A percentile compares a stretch with the other conserved stretches of the same genome.
These are phyloP conservation scores for Cladochytrium replicatum DNA, from an alignment of 192 early-diverging fungal genomes.

Conservation along the genomic window DNA sequence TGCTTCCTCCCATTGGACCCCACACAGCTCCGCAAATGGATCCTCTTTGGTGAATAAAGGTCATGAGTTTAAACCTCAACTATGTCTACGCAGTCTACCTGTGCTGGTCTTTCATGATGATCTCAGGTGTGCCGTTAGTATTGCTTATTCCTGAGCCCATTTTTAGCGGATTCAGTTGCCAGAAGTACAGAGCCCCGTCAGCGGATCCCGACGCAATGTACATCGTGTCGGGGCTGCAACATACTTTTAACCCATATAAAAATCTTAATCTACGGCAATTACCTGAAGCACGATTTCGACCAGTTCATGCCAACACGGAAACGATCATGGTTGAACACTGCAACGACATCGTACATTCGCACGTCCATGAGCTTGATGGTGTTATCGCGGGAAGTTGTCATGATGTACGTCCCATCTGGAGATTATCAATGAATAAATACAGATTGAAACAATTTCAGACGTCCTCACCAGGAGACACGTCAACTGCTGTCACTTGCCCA, in stretches of 20 bases:
- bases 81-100: too few species aligned
- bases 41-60: too few species aligned
- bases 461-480: constrained; percentile 58
- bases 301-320: constrained; percentile 83
- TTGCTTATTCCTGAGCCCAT: too few species aligned
- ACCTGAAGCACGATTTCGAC: constrained; percentile 73
- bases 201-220: constrained; percentile 72
- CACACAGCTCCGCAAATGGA: constrained; percentile 39
- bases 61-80: too few species aligned
- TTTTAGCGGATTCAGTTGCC: constrained; percentile 64
- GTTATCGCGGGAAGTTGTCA: constrained; percentile 94
- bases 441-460: background rate
- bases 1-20: constrained; percentile 23
- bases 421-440: background rate
- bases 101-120: too few species aligned
- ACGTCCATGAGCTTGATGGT: constrained; percentile 78
- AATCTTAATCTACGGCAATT: constrained; percentile 1
- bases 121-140: too few species aligned
- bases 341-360: constrained; percentile 60
- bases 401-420: constrained; percentile 55
- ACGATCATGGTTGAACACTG: constrained; percentile 58
- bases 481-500: constrained; percentile 81
- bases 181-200: constrained; percentile 73
- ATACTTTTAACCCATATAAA: background rate
- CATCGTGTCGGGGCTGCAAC: constrained; percentile 67